Percentiles rank a stretch among this genome's conserved stretches.
Conservation (phyloP, 2,329 filamentous ascomycete species). For the Blastomyces emzantsi region DNA sequence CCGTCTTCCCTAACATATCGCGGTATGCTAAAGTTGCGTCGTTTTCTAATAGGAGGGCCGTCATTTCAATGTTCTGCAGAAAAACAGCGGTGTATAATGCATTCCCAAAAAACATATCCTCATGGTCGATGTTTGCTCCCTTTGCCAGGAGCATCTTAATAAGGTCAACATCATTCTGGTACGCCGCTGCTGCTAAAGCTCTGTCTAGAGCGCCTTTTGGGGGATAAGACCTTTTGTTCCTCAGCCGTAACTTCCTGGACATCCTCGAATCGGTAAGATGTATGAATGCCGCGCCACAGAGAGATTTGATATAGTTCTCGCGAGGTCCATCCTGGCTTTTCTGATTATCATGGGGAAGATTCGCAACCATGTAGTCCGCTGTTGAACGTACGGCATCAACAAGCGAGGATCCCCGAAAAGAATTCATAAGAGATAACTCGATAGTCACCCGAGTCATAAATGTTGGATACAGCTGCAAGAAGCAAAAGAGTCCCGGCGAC, state of each 20-base stretch:
- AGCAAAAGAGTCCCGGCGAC: background rate
- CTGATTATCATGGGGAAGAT: background rate
- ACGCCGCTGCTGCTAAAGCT: conserved; percentile 1
- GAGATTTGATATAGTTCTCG: background rate
- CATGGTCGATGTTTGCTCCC: conserved; percentile 5
- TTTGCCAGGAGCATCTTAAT: background rate
- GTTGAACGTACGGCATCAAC: conserved; percentile 1
- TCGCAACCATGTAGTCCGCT: background rate
- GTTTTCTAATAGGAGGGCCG: background rate
- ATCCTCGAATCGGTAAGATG: conserved; percentile 7
- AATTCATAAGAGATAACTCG: background rate
- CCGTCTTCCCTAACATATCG: background rate
- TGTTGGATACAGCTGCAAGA: background rate
- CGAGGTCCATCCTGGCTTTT: background rate
- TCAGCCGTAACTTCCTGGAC: background rate
- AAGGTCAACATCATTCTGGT: background rate
- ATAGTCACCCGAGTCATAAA: conserved; percentile 2
- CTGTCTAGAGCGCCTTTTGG: background rate
- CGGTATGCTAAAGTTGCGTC: background rate
- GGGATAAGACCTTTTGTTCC: background rate
- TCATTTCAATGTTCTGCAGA: background rate
- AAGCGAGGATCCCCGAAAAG: background rate
- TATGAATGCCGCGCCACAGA: background rate
- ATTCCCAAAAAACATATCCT: conserved; percentile 8
- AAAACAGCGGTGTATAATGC: conserved; percentile 5